Evolutionary conservation across 371 early-diverging fungal genomes (phyloP).

Genomic region (Actinomucor elegans): DNA sequence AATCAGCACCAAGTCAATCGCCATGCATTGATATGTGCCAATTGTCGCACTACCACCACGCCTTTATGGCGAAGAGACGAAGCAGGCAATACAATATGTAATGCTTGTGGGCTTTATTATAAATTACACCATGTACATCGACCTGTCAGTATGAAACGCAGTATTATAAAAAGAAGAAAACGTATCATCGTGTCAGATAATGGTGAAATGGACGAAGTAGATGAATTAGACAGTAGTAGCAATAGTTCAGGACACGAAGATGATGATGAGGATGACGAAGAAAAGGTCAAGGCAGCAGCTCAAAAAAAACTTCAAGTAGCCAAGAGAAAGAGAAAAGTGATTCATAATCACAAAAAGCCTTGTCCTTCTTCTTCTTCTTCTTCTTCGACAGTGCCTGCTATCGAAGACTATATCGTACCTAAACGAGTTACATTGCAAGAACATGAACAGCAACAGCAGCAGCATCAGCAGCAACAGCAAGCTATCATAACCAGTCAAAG

Average conservation of each 20-base stretch:
- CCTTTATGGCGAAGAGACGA: slow-evolving; percentile 90
- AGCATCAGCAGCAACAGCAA: not conserved
- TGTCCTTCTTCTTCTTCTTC: not conserved
- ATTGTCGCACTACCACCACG: slow-evolving; percentile 81
- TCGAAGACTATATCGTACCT: slow-evolving; percentile 42
- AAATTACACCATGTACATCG: slow-evolving; percentile 78
- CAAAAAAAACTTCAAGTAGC: slow-evolving; percentile 1
- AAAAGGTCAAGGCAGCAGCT: slow-evolving; percentile 13
- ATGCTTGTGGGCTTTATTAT: slow-evolving; percentile 88
- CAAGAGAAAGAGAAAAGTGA: slow-evolving; percentile 1
- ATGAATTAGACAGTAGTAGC: slow-evolving; percentile 12
- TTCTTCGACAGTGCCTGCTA: slow-evolving; percentile 27
- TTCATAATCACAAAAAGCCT: not conserved
- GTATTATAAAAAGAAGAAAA: slow-evolving; percentile 82
- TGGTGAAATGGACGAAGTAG: not conserved
- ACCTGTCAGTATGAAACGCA: slow-evolving; percentile 80
- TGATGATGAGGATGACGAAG: slow-evolving; percentile 20
- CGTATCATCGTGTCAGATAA: slow-evolving; percentile 51
- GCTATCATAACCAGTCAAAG: no score
- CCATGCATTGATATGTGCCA: slow-evolving; percentile 67
- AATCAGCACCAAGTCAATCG: slow-evolving; percentile 68
- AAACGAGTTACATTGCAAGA: slow-evolving; percentile 15
- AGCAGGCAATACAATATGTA: slow-evolving; percentile 77
- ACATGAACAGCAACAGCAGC: not conserved
- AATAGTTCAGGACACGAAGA: slow-evolving; percentile 3